phyloP scores from a whole-genome alignment of 2,329 filamentous ascomycete species.

The Incumbomyces delicatus region DNA sequence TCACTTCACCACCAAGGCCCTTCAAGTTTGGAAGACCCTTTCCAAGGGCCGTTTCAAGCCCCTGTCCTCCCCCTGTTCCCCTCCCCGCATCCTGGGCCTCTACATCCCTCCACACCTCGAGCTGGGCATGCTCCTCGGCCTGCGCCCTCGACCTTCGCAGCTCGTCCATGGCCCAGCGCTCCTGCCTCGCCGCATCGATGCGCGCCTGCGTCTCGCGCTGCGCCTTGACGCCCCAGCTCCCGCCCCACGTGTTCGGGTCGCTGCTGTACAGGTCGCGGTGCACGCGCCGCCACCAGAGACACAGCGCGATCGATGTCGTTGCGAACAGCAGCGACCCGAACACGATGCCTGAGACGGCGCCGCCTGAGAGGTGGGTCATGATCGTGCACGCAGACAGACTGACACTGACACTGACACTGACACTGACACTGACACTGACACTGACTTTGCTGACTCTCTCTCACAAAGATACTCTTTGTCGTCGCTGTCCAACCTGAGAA shows the following conservation, averaged over 20 bases:
- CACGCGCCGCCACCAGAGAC: conserved; percentile 1
- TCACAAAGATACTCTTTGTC: too few species aligned
- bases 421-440: neutral
- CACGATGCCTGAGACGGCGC: neutral
- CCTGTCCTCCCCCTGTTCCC: neutral
- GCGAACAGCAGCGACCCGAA: neutral
- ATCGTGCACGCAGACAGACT: neutral
- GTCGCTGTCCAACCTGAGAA: too few species aligned
- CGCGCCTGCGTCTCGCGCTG: neutral
- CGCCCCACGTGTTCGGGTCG: conserved; percentile 2
- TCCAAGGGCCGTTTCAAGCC: too few species aligned
- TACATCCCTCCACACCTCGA: too few species aligned
- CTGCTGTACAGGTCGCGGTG: conserved; percentile 1
- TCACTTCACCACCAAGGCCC: too few species aligned
- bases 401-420: too few species aligned
- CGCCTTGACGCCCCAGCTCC: conserved; percentile 1
- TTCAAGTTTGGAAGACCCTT: too few species aligned
- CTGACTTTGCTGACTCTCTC: neutral
- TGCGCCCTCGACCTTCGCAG: too few species aligned
- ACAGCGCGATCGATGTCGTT: neutral
- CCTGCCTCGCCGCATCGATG: neutral
- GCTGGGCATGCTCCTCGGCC: too few species aligned
- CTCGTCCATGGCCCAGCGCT: neutral
- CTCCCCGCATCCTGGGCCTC: neutral
- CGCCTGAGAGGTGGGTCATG: conserved; percentile 3